These are phyloP conservation scores for Kwoniella shivajii DNA, from an alignment of 1,284 basidiomycete genomes.

Conservation along the genomic window DNA sequence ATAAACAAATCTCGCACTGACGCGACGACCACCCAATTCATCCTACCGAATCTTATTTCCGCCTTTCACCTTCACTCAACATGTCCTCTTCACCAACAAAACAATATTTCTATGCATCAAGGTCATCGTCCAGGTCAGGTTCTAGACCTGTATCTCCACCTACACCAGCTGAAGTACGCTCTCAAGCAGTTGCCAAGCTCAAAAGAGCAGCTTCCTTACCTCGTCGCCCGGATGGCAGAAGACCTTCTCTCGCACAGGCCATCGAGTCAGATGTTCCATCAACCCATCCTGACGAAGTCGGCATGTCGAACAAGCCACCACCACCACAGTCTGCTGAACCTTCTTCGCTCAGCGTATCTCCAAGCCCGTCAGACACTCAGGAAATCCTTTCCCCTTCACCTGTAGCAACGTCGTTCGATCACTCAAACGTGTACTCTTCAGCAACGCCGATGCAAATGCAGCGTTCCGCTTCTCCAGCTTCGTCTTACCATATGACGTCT, in stretches of 20 bases:
- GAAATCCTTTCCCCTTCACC: conserved; percentile 46
- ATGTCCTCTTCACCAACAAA: conserved; percentile 29
- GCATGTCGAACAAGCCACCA: neutral
- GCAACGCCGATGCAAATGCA: conserved; percentile 27
- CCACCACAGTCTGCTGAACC: conserved; percentile 6
- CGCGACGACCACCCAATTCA: conserved; percentile 3
- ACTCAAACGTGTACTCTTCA: conserved; percentile 20
- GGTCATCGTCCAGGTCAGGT: conserved; percentile 22
- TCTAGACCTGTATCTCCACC: conserved; percentile 25
- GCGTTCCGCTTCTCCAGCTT: conserved; percentile 40
- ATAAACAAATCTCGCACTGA: too few species aligned
- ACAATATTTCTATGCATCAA: conserved; percentile 26
- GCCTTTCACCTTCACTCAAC: neutral
- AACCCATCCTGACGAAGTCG: neutral
- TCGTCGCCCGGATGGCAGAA: conserved; percentile 79
- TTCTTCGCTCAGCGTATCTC: neutral
- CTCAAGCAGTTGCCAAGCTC: conserved; percentile 81
- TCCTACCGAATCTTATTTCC: neutral
- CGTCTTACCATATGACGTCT: conserved; percentile 31
- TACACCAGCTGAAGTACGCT: conserved; percentile 64
- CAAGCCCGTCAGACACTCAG: conserved; percentile 22
- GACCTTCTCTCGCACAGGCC: conserved; percentile 60
- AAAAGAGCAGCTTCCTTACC: conserved; percentile 86
- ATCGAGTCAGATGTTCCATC: neutral
- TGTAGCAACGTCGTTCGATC: conserved; percentile 16